Conservation (phyloP, 2,329 filamentous ascomycete genomes). For the Colletotrichum spinosum region DNA sequence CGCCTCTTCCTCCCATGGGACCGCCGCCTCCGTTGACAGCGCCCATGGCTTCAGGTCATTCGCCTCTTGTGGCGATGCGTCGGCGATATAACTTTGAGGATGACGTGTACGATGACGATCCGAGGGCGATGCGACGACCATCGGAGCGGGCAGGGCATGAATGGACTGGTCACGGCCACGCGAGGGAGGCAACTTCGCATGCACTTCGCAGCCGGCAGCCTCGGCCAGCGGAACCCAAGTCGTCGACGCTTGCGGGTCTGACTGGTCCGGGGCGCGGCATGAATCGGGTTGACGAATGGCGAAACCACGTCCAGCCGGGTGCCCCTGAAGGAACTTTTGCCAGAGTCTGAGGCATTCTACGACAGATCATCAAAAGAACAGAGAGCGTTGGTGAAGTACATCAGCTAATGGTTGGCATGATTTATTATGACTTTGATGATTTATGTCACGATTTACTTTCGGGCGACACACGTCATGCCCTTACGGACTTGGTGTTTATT, state of each 20-base stretch:
- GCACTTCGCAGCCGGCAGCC: constrained; percentile 45
- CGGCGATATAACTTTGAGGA: constrained; percentile 56
- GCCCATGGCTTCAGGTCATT: constrained; percentile 29
- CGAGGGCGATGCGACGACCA: constrained; percentile 44
- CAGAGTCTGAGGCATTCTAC: constrained; percentile 18
- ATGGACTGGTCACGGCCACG: constrained; percentile 46
- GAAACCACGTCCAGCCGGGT: constrained; percentile 59
- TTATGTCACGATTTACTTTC: too few relatives aligned
- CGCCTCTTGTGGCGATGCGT: constrained; percentile 46
- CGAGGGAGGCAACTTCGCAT: constrained; percentile 46
- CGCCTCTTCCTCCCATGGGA: constrained; percentile 5
- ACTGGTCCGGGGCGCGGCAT: constrained; percentile 57
- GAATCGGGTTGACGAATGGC: constrained; percentile 62
- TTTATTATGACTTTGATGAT: too few relatives aligned
- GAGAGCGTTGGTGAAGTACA: background rate
- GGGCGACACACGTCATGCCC: too few relatives aligned
- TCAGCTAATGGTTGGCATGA: too few relatives aligned
- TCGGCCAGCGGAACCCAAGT: constrained; percentile 45
- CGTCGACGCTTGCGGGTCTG: constrained; percentile 61
- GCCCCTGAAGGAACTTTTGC: constrained; percentile 48
- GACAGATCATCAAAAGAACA: constrained; percentile 21
- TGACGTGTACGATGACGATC: constrained; percentile 51
- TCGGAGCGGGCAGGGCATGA: constrained; percentile 45
- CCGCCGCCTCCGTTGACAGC: constrained; percentile 13
- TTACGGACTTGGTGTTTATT: too few relatives aligned